A percentile compares a stretch with the other conserved stretches of the same genome.
These are phyloP conservation scores for Cercophora samala DNA, from an alignment of 495 filamentous ascomycete genomes.

Conservation along the genomic window DNA sequence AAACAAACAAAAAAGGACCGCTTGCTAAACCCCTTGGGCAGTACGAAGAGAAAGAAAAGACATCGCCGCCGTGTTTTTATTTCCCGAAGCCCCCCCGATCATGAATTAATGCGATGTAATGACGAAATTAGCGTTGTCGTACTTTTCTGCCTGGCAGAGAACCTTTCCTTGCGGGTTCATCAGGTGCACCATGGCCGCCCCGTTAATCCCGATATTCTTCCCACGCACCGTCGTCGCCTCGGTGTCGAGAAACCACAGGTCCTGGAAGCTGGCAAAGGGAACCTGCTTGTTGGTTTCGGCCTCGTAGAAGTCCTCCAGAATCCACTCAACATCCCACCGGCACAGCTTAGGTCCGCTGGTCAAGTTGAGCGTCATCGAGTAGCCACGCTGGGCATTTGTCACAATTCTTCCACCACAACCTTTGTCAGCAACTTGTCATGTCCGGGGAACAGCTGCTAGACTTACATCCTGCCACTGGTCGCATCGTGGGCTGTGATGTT, in stretches of 20 bases:
- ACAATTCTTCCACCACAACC: constrained; percentile 32
- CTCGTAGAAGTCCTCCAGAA: constrained; percentile 39
- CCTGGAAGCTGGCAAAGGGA: constrained; percentile 34
- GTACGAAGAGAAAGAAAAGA: not conserved
- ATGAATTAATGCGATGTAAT: constrained; percentile 8
- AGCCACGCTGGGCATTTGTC: constrained; percentile 49
- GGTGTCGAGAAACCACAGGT: constrained; percentile 37
- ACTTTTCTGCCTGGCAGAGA: constrained; percentile 26
- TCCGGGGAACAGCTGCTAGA: not conserved
- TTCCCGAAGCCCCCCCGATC: not conserved
- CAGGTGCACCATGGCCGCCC: constrained; percentile 30
- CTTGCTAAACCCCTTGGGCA: not conserved
- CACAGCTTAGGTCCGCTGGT: constrained; percentile 32
- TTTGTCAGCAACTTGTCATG: not conserved
- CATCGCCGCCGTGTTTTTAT: not conserved
- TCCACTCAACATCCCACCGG: constrained; percentile 38
- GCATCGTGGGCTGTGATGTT: constrained; percentile 45
- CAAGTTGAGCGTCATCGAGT: constrained; percentile 47
- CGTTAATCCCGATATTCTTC: constrained; percentile 26
- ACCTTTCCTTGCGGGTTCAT: constrained; percentile 21
- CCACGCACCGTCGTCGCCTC: constrained; percentile 24
- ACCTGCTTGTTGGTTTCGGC: constrained; percentile 25
- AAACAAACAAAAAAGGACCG: not conserved
- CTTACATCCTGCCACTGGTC: constrained; percentile 44
- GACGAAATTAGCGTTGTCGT: constrained; percentile 29